Evolutionary conservation across 1,284 basidiomycete genomes (phyloP).

Genomic region (Ceratobasidium sp.): DNA sequence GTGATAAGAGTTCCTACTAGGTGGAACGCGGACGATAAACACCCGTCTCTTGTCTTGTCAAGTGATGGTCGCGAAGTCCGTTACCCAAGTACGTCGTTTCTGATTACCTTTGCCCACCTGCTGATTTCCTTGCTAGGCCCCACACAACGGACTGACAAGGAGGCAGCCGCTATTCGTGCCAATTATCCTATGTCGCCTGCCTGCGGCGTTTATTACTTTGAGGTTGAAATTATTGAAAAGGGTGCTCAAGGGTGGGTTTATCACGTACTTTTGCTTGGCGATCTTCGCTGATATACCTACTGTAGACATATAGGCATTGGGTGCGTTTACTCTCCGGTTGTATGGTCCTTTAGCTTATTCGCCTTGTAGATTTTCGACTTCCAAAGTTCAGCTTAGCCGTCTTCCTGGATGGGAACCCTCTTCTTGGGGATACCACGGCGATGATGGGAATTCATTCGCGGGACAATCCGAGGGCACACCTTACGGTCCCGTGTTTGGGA

Average conservation of each 20-base stretch:
- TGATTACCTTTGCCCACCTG: background rate
- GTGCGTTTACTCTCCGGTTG: slow-evolving; percentile 47
- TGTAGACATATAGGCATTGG: slow-evolving; percentile 84
- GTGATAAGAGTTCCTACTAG: slow-evolving; percentile 70
- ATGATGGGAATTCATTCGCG: slow-evolving; percentile 84
- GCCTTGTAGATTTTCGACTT: slow-evolving; percentile 58
- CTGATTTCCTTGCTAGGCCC: slow-evolving; percentile 9
- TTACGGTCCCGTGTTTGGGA: slow-evolving; percentile 81
- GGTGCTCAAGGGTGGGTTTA: slow-evolving; percentile 76
- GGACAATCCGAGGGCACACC: slow-evolving; percentile 74
- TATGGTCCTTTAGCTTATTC: background rate
- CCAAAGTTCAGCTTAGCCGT: slow-evolving; percentile 70
- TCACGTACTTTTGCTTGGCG: slow-evolving; percentile 1
- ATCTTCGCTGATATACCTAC: background rate
- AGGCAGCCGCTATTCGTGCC: slow-evolving; percentile 83
- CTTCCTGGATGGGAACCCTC: slow-evolving; percentile 89
- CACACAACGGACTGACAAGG: slow-evolving; percentile 71
- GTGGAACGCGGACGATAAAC: slow-evolving; percentile 77
- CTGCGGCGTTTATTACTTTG: slow-evolving; percentile 91
- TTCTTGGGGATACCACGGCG: slow-evolving; percentile 96
- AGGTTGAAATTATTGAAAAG: slow-evolving; percentile 81
- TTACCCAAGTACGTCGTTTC: slow-evolving; percentile 63
- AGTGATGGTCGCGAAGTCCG: slow-evolving; percentile 75
- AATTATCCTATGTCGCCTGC: slow-evolving; percentile 78
- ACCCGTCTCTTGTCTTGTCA: slow-evolving; percentile 68